Conservation (phyloP, 768 basidiomycete genomes). For the Gloeophyllum trabeum region DNA sequence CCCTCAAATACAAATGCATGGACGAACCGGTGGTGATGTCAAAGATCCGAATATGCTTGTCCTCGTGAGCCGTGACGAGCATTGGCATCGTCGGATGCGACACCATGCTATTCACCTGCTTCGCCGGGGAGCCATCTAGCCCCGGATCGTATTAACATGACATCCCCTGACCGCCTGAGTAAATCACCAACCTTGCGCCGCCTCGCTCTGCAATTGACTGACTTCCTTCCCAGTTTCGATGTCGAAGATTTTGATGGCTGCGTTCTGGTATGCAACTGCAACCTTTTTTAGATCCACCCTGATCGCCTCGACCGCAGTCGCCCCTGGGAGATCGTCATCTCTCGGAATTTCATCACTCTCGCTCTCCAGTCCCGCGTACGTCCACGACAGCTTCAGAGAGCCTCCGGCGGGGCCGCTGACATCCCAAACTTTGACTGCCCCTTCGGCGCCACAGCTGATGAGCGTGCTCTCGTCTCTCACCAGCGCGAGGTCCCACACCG, state of each 20-base stretch:
- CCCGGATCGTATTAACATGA: no score
- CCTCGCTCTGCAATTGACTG: constrained; percentile 46
- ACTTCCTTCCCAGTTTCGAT: constrained; percentile 80
- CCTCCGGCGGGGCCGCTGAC: constrained; percentile 57
- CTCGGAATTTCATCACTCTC: constrained; percentile 34
- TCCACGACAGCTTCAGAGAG: constrained; percentile 69
- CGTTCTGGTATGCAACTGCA: constrained; percentile 84
- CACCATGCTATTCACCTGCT: constrained; percentile 77
- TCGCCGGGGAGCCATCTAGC: constrained; percentile 60
- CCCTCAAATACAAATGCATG: neutral
- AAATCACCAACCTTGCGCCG: constrained; percentile 37
- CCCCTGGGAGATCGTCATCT: constrained; percentile 38
- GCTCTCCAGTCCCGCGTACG: constrained; percentile 57
- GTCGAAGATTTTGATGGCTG: constrained; percentile 84
- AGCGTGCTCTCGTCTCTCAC: constrained; percentile 75
- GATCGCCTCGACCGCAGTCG: constrained; percentile 76
- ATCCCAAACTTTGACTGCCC: constrained; percentile 90
- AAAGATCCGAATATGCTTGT: constrained; percentile 86
- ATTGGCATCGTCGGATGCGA: constrained; percentile 88
- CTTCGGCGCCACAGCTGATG: constrained; percentile 87
- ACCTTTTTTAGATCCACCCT: constrained; percentile 78
- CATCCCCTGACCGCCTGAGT: no score
- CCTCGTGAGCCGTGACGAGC: constrained; percentile 86
- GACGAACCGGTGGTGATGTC: constrained; percentile 64
- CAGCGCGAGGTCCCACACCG: constrained; percentile 91